These are phyloP conservation scores for Zizania latifolia DNA, from an alignment of 176 grass and related monocot species.

Conservation along the genomic window DNA sequence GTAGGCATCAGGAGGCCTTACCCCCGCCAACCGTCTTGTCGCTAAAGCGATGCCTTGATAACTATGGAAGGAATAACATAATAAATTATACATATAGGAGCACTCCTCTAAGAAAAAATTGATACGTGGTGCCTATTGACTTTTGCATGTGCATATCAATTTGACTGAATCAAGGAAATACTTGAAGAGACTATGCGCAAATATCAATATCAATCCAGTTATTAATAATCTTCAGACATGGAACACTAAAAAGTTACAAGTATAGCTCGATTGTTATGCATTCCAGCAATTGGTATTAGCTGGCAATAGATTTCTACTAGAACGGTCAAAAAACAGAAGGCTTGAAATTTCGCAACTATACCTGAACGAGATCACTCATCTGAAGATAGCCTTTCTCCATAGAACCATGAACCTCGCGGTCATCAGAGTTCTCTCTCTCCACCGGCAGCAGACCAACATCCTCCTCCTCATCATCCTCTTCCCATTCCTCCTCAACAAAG, in stretches of 20 bases:
- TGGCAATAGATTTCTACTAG: not conserved
- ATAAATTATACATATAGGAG: not conserved
- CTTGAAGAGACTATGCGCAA: no score
- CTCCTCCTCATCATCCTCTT: conserved; percentile 46
- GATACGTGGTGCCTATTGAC: not conserved
- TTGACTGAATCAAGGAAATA: not conserved
- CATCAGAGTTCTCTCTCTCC: conserved; percentile 3
- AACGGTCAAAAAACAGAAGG: not conserved
- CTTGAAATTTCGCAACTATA: conserved; percentile 13
- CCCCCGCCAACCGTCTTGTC: no score
- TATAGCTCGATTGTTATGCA: not conserved
- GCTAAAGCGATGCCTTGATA: no score
- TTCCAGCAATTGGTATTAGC: not conserved
- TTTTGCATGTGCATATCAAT: not conserved
- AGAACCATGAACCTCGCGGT: conserved; percentile 44
- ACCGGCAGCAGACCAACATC: conserved; percentile 43
- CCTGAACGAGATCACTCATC: conserved; percentile 68
- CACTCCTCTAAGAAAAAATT: not conserved
- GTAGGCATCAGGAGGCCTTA: no score
- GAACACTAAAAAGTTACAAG: not conserved
- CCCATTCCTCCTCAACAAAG: conserved; percentile 96
- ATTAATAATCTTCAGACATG: not conserved
- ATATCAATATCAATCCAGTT: no score
- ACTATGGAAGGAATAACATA: no score
- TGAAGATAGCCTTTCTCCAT: conserved; percentile 64